Percentiles rank a stretch among this genome's conserved stretches.
Conservation (phyloP, 305 asterid species). For the Stenogyne calaminthoides region DNA sequence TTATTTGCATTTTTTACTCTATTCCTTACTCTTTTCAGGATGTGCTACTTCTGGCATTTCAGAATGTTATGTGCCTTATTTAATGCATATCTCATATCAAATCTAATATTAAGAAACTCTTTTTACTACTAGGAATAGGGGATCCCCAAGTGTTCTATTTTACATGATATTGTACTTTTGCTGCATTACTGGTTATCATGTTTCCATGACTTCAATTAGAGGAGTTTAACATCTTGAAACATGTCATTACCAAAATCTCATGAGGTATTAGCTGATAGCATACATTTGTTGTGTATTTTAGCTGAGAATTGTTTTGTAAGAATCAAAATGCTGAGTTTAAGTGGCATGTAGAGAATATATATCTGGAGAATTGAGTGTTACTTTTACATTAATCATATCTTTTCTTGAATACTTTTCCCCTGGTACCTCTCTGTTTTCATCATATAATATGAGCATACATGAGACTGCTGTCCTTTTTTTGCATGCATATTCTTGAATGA, state of each 20-base stretch:
- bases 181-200: too few relatives aligned
- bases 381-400: neutral
- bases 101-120: neutral
- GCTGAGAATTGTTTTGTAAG: neutral
- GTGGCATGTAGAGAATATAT: neutral
- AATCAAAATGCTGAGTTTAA: neutral
- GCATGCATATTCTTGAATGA: neutral
- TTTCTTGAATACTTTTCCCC: neutral
- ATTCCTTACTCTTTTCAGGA: neutral
- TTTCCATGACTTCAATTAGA: too few relatives aligned
- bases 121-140: too few relatives aligned
- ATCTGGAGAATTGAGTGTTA: neutral
- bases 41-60: neutral
- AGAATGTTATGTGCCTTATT: neutral
- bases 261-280: too few relatives aligned
- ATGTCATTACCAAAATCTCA: too few relatives aligned
- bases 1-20: neutral
- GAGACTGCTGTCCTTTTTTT: neutral
- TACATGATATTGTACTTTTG: too few relatives aligned
- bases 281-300: neutral
- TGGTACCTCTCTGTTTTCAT: neutral
- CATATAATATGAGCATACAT: neutral
- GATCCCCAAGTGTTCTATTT: too few relatives aligned
- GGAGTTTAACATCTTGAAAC: too few relatives aligned
- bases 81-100: neutral